These are phyloP conservation scores for Aspergillus luchuensis DNA, from an alignment of 2,329 filamentous ascomycete genomes.

Conservation along the genomic window DNA sequence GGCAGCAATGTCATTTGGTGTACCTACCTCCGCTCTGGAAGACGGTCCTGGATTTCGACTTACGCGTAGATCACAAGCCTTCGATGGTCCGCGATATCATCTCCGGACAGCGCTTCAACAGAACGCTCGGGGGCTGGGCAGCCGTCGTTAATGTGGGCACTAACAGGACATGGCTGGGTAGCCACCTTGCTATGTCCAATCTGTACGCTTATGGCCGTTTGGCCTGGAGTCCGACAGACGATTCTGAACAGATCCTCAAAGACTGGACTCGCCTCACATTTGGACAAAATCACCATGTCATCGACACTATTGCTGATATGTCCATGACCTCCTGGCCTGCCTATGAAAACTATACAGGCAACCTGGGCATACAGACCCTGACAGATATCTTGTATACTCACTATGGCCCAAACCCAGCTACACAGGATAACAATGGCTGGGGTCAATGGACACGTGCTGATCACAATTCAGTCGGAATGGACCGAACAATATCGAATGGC, in stretches of 20 bases:
- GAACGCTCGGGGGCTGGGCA: constrained; percentile 62
- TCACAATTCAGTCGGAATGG: constrained; percentile 64
- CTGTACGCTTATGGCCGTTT: constrained; percentile 69
- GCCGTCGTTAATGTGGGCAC: constrained; percentile 69
- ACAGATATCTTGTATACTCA: constrained; percentile 68
- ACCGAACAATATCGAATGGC: constrained; percentile 68
- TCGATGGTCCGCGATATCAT: constrained; percentile 64
- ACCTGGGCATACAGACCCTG: constrained; percentile 69
- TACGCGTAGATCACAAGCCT: constrained; percentile 59
- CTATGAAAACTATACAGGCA: constrained; percentile 71
- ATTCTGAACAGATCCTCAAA: constrained; percentile 56
- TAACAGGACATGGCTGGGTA: constrained; percentile 69
- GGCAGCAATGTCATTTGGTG: constrained; percentile 69
- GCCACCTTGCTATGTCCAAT: constrained; percentile 70
- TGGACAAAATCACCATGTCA: constrained; percentile 55
- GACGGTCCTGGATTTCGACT: constrained; percentile 66
- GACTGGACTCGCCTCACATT: constrained; percentile 72
- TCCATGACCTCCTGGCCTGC: constrained; percentile 70
- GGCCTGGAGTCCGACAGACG: constrained; percentile 62
- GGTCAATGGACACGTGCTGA: constrained; percentile 73
- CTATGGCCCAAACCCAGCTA: constrained; percentile 68
- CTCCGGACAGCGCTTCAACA: constrained; percentile 60
- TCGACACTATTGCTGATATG: constrained; percentile 62
- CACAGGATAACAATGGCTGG: constrained; percentile 68
- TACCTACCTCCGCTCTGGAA: constrained; percentile 71